Evolutionary conservation across 352 stramenopile genomes (phyloP), one percentile per base, ranked within the genome.

Genomic region (Pythium pyrilobum): DNA sequence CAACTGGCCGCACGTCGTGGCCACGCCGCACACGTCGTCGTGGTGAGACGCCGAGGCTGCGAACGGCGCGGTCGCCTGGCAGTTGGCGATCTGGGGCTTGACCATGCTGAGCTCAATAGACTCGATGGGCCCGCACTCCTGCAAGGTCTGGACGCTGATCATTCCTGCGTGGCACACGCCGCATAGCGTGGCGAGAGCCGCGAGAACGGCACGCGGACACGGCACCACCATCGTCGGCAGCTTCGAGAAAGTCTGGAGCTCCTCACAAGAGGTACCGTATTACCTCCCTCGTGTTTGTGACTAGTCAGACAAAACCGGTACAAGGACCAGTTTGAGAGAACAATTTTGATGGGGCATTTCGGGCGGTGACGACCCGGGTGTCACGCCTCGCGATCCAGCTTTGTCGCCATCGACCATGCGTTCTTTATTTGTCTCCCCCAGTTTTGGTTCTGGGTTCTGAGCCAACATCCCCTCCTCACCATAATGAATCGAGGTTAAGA

Each of bases 91-190:
- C 7, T 33, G 43, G 1, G 42, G 53, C 27, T 40, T 29, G 4
- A 61, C 28, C 44, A 54, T 54, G 20, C 23, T 34, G 27, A 61
- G 43, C 28, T 54, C 43, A n/a, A 54, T 37, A 8, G 21, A 28
- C 11, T 49, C 53, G 44, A 61, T 54, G 12, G 44, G 27, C 0
- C 21, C 44, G 29, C 43, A 54, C 29, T 61, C 53, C 1, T 43
- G 34, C 1, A 47, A 31, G 2, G 29, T 20, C 10, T 28, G 10
- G 21, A 34, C 32, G 15, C 11, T 50, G 40, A 52, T 45, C 40
- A 34, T 33, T n/a, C 48, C 52, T 4, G 52, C 43, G 34, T 13
- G 18, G 27, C 36, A 21, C 36, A 28, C 20, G 24, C 24, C n/a
- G n/a, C n/a, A n/a, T n/a, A 43, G 18, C 18, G 37, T 43, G 5